These are phyloP conservation scores for Fusarium albosuccineum DNA, from an alignment of 2,329 filamentous ascomycete genomes.

Conservation along the genomic window DNA sequence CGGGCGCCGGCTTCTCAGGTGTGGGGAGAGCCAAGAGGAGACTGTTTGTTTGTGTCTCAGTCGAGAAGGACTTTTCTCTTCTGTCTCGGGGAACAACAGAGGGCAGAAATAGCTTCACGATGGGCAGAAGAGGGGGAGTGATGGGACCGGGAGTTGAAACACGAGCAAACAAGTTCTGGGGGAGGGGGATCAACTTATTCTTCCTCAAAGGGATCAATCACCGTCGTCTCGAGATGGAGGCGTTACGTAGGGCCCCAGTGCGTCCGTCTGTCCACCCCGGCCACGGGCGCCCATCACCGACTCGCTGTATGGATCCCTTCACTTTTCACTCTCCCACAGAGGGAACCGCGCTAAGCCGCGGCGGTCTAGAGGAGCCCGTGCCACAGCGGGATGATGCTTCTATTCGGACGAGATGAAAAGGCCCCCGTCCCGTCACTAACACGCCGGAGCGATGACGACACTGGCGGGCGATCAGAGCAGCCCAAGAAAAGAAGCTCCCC, in stretches of 20 bases:
- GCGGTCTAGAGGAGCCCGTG: not conserved
- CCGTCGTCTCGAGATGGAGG: conserved; percentile 3
- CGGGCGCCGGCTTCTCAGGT: conserved; percentile 16
- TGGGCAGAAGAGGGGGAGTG: not conserved
- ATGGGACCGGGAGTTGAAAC: not conserved
- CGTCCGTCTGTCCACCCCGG: conserved; percentile 1
- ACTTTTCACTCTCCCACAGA: too few relatives aligned
- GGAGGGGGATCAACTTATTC: conserved; percentile 13
- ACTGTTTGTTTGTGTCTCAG: conserved; percentile 20
- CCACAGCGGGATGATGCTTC: conserved; percentile 8
- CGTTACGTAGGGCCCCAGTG: conserved; percentile 31
- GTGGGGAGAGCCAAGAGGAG: conserved; percentile 21
- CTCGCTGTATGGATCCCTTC: too few relatives aligned
- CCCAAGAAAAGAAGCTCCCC: conserved; percentile 14
- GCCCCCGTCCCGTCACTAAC: conserved; percentile 14
- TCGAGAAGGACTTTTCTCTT: conserved; percentile 19
- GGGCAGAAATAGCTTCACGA: conserved; percentile 1
- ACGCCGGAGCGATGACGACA: conserved; percentile 34
- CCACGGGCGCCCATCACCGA: too few relatives aligned
- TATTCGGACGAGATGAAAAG: conserved; percentile 13
- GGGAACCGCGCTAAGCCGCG: too few relatives aligned
- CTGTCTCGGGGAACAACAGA: not conserved
- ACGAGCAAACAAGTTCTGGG: conserved; percentile 6
- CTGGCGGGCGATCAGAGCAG: conserved; percentile 5
- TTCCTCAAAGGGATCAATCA: not conserved